Conservation (phyloP, 2,329 filamentous ascomycete genomes). For the Chalaropsis thielavioides region DNA sequence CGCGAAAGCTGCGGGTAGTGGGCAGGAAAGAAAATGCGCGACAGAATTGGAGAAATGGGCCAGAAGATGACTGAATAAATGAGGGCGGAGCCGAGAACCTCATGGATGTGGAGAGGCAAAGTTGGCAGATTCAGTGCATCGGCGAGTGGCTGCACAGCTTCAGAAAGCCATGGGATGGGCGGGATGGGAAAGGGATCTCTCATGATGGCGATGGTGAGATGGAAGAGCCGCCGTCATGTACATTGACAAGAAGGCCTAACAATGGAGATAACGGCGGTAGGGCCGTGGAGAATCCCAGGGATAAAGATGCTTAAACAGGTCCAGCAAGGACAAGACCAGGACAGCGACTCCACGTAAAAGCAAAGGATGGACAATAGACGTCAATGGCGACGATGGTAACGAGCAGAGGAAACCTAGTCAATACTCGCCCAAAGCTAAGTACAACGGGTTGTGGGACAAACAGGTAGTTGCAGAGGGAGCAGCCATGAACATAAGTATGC, state of each 20-base stretch:
- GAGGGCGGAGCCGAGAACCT: slow-evolving; percentile 50
- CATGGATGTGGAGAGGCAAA: slow-evolving; percentile 63
- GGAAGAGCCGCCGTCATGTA: not conserved
- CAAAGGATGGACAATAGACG: not conserved
- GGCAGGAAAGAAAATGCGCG: slow-evolving; percentile 44
- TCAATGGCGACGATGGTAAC: not conserved
- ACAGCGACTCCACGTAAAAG: not conserved
- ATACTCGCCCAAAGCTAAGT: not conserved
- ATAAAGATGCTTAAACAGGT: not conserved
- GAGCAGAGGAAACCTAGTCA: not conserved
- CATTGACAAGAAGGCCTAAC: not conserved
- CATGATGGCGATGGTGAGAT: slow-evolving; percentile 34
- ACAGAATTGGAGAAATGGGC: slow-evolving; percentile 53
- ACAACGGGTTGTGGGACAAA: not conserved
- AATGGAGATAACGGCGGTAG: not conserved
- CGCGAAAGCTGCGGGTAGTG: slow-evolving; percentile 50
- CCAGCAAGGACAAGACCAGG: not conserved
- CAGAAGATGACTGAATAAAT: slow-evolving; percentile 56
- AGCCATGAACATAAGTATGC: not conserved
- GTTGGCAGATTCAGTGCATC: slow-evolving; percentile 47
- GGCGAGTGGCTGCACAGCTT: slow-evolving; percentile 48
- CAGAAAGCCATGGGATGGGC: slow-evolving; percentile 41
- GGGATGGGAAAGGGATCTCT: slow-evolving; percentile 57
- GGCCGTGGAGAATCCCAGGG: not conserved
- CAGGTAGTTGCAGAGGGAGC: not conserved